Evolutionary conservation across 257 asterid species (phyloP).

Genomic region (Plantago elongata): DNA sequence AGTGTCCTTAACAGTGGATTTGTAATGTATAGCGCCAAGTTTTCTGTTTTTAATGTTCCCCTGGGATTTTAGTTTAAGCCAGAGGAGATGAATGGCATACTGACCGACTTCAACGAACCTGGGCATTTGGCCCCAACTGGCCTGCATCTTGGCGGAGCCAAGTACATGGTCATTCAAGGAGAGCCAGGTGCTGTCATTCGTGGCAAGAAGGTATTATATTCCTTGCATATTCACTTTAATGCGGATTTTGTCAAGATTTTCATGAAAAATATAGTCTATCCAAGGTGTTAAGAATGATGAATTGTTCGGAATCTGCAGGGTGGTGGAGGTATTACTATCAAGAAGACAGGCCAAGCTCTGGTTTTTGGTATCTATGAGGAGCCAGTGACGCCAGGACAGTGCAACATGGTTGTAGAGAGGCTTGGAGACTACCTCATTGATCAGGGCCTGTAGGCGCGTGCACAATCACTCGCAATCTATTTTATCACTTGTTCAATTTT

Average conservation of each 20-base stretch:
- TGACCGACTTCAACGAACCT: constrained; percentile 50
- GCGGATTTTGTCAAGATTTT: too few species aligned
- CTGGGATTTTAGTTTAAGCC: constrained; percentile 32
- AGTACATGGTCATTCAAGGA: constrained; percentile 66
- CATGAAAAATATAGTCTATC: not conserved
- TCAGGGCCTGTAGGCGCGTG: constrained; percentile 32
- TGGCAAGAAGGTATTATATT: constrained; percentile 50
- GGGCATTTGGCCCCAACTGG: constrained; percentile 54
- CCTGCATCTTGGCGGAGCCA: constrained; percentile 33
- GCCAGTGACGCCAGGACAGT: constrained; percentile 61
- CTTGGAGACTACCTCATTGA: constrained; percentile 58
- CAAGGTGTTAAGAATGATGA: not conserved
- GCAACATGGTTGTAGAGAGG: constrained; percentile 62
- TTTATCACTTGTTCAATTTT: not conserved
- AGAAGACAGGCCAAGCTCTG: constrained; percentile 49
- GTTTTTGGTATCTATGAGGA: constrained; percentile 54
- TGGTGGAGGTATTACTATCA: constrained; percentile 47
- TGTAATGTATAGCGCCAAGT: not conserved
- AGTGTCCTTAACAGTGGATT: not conserved
- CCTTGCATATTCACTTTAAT: not conserved
- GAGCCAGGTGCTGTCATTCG: constrained; percentile 58
- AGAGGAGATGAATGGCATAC: constrained; percentile 40
- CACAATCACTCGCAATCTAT: not conserved
- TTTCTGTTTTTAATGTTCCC: not conserved
- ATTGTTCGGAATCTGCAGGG: constrained; percentile 28